phyloP scores from a whole-genome alignment of 441 rosid species.

The Populus hybrid region DNA sequence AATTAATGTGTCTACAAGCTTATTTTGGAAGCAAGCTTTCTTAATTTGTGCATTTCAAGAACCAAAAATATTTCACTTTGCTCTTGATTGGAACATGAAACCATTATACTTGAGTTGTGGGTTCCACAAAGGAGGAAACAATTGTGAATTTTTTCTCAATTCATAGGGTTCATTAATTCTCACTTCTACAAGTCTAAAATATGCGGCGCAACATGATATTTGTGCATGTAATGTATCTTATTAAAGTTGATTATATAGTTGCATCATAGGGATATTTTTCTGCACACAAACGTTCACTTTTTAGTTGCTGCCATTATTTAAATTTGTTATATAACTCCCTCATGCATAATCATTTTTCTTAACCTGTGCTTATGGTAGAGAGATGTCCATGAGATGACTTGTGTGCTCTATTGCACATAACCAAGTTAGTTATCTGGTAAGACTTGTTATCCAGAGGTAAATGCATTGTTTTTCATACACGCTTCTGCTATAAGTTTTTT shows the following conservation, averaged over 20 bases:
- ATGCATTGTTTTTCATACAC: background rate
- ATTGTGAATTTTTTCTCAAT: background rate
- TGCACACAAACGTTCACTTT: background rate
- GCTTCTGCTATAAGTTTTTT: background rate
- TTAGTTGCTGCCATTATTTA: background rate
- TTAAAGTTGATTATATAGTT: no score
- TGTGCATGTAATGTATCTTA: background rate
- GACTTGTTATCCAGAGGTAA: background rate
- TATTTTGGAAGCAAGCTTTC: background rate
- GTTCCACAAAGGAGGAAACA: background rate
- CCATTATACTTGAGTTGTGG: background rate
- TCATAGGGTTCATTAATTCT: background rate
- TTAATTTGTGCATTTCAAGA: background rate
- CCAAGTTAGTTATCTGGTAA: background rate
- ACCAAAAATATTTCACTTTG: background rate
- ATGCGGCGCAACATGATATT: background rate
- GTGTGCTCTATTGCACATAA: background rate
- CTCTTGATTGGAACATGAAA: background rate
- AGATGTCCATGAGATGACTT: constrained; percentile 1
- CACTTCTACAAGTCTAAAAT: background rate
- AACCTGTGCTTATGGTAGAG: background rate
- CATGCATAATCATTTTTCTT: no score
- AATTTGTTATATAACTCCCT: background rate
- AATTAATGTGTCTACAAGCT: no score
- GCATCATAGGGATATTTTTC: background rate